Percentiles rank a stretch among this genome's conserved stretches.
These are phyloP conservation scores for Saururus chinensis DNA, from an alignment of 164 flowering plant genomes.

Conservation along the genomic window DNA sequence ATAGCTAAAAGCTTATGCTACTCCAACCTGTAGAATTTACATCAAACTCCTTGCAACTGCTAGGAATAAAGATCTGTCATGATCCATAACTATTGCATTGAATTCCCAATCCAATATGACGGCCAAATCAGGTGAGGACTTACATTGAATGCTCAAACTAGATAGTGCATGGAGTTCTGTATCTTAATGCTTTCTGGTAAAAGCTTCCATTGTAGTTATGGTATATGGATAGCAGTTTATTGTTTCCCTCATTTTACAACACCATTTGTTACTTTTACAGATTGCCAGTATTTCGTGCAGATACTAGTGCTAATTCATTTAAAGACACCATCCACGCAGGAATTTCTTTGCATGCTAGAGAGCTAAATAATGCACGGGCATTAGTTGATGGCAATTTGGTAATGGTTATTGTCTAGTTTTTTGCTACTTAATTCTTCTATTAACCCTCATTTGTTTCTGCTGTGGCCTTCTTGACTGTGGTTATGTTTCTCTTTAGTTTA, in stretches of 20 bases:
- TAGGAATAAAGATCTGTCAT: no score
- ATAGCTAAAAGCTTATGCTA: no score
- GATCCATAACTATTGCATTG: no score
- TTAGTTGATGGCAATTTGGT: slow-evolving; percentile 73
- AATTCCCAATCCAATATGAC: no score
- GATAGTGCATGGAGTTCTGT: no score
- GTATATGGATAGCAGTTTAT: not conserved
- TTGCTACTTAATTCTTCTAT: not conserved
- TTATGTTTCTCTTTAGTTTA: not conserved
- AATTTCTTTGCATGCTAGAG: slow-evolving; percentile 45
- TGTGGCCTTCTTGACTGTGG: not conserved
- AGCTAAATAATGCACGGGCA: slow-evolving; percentile 52
- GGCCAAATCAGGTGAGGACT: no score
- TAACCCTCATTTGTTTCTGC: not conserved
- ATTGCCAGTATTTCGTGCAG: slow-evolving; percentile 43
- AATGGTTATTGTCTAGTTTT: slow-evolving; percentile 1
- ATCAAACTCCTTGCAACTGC: no score
- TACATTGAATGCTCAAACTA: no score
- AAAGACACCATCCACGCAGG: slow-evolving; percentile 38
- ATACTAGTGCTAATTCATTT: slow-evolving; percentile 26
- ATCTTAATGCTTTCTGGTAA: no score
- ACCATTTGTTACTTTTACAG: slow-evolving; percentile 30
- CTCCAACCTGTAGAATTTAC: no score
- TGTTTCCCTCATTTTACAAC: not conserved
- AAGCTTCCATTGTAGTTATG: not conserved